Percentiles rank a stretch among this genome's conserved stretches.
Evolutionary conservation across 805 yeast species (phyloP).

Genomic region (Barnettozyma vustinii): DNA sequence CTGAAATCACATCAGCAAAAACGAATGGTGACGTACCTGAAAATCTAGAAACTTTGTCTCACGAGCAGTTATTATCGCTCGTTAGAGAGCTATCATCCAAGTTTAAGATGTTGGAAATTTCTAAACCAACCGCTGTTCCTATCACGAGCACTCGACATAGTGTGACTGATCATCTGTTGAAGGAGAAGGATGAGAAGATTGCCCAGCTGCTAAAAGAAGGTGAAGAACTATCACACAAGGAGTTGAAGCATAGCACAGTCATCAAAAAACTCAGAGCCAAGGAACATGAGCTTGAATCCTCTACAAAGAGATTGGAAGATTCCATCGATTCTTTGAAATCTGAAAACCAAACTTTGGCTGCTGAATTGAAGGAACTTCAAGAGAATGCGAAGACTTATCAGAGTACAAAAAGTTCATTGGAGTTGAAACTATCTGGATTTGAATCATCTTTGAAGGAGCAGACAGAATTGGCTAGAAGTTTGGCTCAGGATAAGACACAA

Average conservation of each 20-base stretch:
- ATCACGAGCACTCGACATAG: neutral
- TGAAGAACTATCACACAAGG: constrained; percentile 62
- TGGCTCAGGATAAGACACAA: constrained; percentile 21
- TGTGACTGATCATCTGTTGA: constrained; percentile 26
- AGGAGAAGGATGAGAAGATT: constrained; percentile 51
- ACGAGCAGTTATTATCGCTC: constrained; percentile 15
- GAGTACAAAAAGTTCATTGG: constrained; percentile 23
- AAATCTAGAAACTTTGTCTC: constrained; percentile 9
- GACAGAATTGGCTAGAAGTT: constrained; percentile 17
- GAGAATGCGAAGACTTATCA: constrained; percentile 25
- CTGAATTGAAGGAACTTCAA: constrained; percentile 13
- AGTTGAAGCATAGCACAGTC: constrained; percentile 59
- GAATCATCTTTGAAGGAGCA: constrained; percentile 20
- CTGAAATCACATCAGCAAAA: neutral
- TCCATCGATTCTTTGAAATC: constrained; percentile 16
- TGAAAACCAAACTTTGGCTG: constrained; percentile 14
- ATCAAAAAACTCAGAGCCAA: constrained; percentile 56
- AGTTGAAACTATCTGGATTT: constrained; percentile 17
- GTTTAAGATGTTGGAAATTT: constrained; percentile 9
- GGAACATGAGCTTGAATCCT: constrained; percentile 35
- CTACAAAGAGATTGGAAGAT: constrained; percentile 18
- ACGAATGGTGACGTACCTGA: neutral
- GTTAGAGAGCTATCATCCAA: constrained; percentile 14
- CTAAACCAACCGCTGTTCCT: neutral
- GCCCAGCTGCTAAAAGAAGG: constrained; percentile 72